phyloP scores from a whole-genome alignment of 2,329 filamentous ascomycete species.

The Diplocarpon rosae region DNA sequence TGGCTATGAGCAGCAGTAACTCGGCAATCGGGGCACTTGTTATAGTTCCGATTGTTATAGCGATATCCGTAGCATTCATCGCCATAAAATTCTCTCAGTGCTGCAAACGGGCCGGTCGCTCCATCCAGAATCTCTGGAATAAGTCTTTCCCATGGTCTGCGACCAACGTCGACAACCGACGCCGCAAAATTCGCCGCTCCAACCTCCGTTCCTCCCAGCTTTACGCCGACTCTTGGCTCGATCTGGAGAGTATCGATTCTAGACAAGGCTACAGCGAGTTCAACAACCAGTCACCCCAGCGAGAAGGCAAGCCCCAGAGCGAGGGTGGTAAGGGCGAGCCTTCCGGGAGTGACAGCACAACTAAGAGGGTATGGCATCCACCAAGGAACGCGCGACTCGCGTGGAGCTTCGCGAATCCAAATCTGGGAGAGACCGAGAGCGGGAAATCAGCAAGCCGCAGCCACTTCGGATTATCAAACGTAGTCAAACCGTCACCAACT shows the following conservation, averaged over 20 bases:
- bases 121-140: conserved; percentile 18
- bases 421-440: neutral
- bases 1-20: conserved; percentile 29
- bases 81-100: conserved; percentile 22
- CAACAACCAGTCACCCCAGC: conserved; percentile 10
- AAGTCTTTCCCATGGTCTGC: conserved; percentile 22
- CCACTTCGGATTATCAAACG: conserved; percentile 42
- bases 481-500: conserved; percentile 24
- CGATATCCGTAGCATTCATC: conserved; percentile 25
- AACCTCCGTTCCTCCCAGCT: conserved; percentile 26
- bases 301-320: neutral
- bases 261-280: conserved; percentile 20
- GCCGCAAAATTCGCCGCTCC: conserved; percentile 25
- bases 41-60: conserved; percentile 35
- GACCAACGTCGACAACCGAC: conserved; percentile 21
- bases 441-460: conserved; percentile 29
- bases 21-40: conserved; percentile 34
- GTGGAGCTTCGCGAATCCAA: conserved; percentile 27
- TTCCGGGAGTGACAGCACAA: conserved; percentile 2
- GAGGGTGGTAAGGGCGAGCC: conserved; percentile 5
- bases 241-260: conserved; percentile 28
- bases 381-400: conserved; percentile 20
- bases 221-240: conserved; percentile 29
- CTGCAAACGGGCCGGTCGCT: conserved; percentile 14
- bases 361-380: conserved; percentile 29